Base-by-base conservation (phyloP, 106 monocot genomes). In the Dendrobium catenatum region DNA sequence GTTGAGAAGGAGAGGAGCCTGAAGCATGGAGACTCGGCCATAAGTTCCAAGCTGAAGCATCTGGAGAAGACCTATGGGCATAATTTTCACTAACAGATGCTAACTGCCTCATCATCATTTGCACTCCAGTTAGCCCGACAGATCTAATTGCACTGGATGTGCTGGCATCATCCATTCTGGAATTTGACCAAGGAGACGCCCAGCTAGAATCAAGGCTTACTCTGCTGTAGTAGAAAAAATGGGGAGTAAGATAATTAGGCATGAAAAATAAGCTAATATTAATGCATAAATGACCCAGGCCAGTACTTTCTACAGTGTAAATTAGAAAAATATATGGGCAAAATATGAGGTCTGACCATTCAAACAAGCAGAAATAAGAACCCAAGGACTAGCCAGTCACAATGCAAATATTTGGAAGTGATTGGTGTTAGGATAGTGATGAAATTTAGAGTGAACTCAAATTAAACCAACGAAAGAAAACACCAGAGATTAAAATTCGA, bases 41-140 rank as follows among this genome's bases (percentile, higher is more conserved):
- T 26, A 90, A 42, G 80, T 85, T 93, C 95, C 95, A 96, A 43
- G 86, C 1, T 42, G 84, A 42, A 77, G 88, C 84, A 75, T 91
- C 91, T 9, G 81, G 42, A 0, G 84, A 77, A 1, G 86, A 77
- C 70, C 81, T 68, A 80, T 88, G 93, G 24, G 88, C 77, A 76
- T 90, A 95, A 68, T 85, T 85, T 80, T 95, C 90, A 42, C 91
- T 77, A 33, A 90, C 89, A 55, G 98, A 93, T 44, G 95, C 83
- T 20, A 99, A 81, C 77, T 95, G 99, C 80, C 99, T 91, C 93
- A 99, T 93, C 95, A 99, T 99, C 91, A 95, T 79, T 85, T 95
- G 95, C 9, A 99, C 91, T 64, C 99, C 87, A 85, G 79, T 88
- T 27, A 99, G 85, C 22, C 99, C 88, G 67, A 78, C 87, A 22